These are phyloP conservation scores for Cyclotella sp. DNA, from an alignment of 108 stramenopile genomes.

Conservation along the genomic window DNA sequence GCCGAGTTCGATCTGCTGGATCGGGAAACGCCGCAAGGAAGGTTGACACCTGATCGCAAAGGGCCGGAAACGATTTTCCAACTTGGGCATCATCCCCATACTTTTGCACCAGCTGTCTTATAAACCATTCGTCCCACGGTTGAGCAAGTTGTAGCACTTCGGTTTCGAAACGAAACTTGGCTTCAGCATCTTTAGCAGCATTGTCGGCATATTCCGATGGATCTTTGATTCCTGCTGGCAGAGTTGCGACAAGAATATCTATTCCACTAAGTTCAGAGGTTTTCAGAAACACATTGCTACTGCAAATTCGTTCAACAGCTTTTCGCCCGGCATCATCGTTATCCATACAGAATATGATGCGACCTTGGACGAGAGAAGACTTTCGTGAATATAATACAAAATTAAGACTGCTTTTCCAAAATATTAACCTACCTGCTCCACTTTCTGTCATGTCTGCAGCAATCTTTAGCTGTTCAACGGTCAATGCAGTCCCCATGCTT, in stretches of 20 bases:
- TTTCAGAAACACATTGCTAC: constrained; percentile 56
- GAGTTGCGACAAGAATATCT: constrained; percentile 68
- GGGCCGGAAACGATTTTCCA: constrained; percentile 49
- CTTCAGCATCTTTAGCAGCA: constrained; percentile 35
- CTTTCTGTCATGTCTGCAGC: constrained; percentile 57
- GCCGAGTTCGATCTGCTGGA: constrained; percentile 63
- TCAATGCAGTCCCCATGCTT: constrained; percentile 90
- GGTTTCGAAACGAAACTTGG: constrained; percentile 36
- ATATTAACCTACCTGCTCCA: constrained; percentile 42
- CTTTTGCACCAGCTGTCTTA: constrained; percentile 50
- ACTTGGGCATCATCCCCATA: constrained; percentile 47
- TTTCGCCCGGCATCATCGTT: constrained; percentile 85
- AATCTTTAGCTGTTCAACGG: constrained; percentile 70
- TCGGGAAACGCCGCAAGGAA: constrained; percentile 62
- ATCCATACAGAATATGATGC: constrained; percentile 88
- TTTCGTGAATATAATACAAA: not conserved
- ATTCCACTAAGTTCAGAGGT: constrained; percentile 52
- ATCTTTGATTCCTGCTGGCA: constrained; percentile 79
- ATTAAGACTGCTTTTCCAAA: too few relatives aligned
- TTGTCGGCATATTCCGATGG: constrained; percentile 82
- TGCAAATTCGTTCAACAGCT: constrained; percentile 80
- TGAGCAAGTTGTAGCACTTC: constrained; percentile 60
- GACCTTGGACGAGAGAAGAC: constrained; percentile 31
- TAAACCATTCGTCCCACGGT: constrained; percentile 80
- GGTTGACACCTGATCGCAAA: constrained; percentile 68